Base-by-base conservation (phyloP, 768 basidiomycete species). In the Mycena polygramma region DNA sequence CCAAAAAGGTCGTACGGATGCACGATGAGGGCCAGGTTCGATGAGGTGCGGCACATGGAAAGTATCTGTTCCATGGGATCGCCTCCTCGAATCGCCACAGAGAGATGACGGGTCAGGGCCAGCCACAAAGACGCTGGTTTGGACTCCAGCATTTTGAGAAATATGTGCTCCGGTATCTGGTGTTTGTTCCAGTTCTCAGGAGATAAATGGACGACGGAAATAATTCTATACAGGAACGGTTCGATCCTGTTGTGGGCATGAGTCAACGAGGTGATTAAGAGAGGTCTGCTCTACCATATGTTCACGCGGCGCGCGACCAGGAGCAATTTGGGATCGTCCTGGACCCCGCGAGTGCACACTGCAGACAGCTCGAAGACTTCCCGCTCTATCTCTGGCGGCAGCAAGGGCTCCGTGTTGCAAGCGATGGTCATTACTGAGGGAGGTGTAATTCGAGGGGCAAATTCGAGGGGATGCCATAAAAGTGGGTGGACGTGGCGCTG, bases 261-360 rank as follows among this genome's bases (percentile, higher is more conserved):
- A 57, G 55, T 37, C 4, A 20, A 57, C n/a, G 37, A 17, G n/a
- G n/a, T 9, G 19, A 57, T 17, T 22, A 14, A 20, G 1, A 57
- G 37, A 37, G 55, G 5, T 55, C 30, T n/a, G 7, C 24, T 11
- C 6, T 57, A 57, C 55, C 55, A 39, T 57, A 57, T 57, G 8
- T 57, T 57, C 36, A 57, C 55, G 36, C 55, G 55, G n/a, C 41
- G 55, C 37, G 55, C 55, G 55, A 57, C 55, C 19, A 57, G 55
- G 37, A n/a, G n/a, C n/a, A 57, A 57, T 39, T 41, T 22, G 55
- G 55, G 19, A 57, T 57, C 35, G 41, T 37, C 41, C 37, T 57
- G 8, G 55, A 57, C 4, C 37, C 55, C n/a, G 20, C 37, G 36
- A 39, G 55, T 20, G 55, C n/a, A n/a, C n/a, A n/a, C n/a, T n/a